These are phyloP conservation scores for Dioscorea cayenensis DNA, from an alignment of 116 monocot genomes.

Conservation along the genomic window DNA sequence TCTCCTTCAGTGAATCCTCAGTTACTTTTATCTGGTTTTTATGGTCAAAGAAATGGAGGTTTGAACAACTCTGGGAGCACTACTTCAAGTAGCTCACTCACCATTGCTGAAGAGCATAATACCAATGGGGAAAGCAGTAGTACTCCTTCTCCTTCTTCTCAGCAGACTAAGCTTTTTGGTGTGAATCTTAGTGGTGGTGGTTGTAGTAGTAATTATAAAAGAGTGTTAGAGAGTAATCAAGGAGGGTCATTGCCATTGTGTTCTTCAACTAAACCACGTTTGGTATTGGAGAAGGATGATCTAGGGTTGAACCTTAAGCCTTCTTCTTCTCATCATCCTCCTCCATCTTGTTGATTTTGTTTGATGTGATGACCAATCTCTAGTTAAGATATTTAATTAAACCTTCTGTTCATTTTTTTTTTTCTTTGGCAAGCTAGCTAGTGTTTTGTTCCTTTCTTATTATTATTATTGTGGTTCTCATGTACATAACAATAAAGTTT, in stretches of 20 bases:
- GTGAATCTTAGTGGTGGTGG: background rate
- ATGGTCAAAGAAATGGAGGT: background rate
- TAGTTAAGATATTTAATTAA: background rate
- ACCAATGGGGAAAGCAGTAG: conserved; percentile 4
- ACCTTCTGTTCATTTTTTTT: background rate
- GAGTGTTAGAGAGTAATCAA: background rate
- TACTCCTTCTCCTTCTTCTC: background rate
- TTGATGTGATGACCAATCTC: background rate
- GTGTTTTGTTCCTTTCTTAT: background rate
- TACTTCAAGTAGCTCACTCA: conserved; percentile 10
- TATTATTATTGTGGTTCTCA: background rate
- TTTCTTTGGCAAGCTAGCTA: background rate
- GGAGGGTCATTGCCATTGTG: background rate
- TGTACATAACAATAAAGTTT: background rate
- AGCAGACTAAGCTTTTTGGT: conserved; percentile 5
- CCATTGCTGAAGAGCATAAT: conserved; percentile 8
- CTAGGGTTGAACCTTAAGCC: background rate
- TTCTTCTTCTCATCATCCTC: background rate
- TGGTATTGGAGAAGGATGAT: background rate
- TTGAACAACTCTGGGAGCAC: conserved; percentile 10
- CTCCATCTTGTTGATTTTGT: background rate
- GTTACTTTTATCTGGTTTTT: no score
- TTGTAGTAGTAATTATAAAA: background rate
- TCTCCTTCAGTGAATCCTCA: background rate
- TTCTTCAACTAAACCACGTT: background rate